Evolutionary conservation across 805 yeast species (phyloP), one percentile per base, ranked within the genome.

Genomic region (Yarrowia sp.): DNA sequence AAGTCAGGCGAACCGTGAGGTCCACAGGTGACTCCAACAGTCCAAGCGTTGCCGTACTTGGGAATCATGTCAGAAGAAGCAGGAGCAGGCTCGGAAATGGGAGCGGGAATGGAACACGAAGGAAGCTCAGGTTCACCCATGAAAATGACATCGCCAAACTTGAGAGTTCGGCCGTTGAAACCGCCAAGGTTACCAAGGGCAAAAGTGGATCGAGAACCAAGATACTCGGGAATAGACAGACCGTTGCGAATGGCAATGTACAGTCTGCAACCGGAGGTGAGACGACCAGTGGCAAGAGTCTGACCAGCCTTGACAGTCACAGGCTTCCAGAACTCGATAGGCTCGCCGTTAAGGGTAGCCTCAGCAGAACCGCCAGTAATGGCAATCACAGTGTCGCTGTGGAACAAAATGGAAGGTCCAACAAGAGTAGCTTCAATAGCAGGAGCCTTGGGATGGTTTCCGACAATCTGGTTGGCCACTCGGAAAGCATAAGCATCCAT

Each of bases 1-100:
- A 92, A 91, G 75, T 93, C 99, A 19, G 98, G 98, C 4, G 97
- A 85, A 0, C 98, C 98, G 76, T 93, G 98, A 26, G 99, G 99
- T 64, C 99, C 99, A 75, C 96, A 87, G 11, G 97, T 91, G 52
- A 92, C 97, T 71, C 92, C 97, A 68, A 93, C 92, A 51, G 79
- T 78, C 98, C 98, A 93, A 14, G 64, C 43, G 35, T 48, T 66
- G 30, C 79, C 74, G 69, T 85, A 83, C 8, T 74, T 67, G 9
- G 96, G 92, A 67, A 86, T 77, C 65, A 84, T 68, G 10, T 83
- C 71, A 43, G 72, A 69, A 21, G 96, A 90, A 66, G 85, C 80
- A 1, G 82, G 69, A 12, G 73, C 67, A 54, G 97, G 96, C 64
- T 79, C 87, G 24, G 85, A 77, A 62, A 82, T 81, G 32, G 96